A percentile compares a stretch with the other conserved stretches of the same genome.
These are phyloP conservation scores for Achaetomium macrosporum DNA, from an alignment of 2,329 filamentous ascomycete species.

Conservation along the genomic window DNA sequence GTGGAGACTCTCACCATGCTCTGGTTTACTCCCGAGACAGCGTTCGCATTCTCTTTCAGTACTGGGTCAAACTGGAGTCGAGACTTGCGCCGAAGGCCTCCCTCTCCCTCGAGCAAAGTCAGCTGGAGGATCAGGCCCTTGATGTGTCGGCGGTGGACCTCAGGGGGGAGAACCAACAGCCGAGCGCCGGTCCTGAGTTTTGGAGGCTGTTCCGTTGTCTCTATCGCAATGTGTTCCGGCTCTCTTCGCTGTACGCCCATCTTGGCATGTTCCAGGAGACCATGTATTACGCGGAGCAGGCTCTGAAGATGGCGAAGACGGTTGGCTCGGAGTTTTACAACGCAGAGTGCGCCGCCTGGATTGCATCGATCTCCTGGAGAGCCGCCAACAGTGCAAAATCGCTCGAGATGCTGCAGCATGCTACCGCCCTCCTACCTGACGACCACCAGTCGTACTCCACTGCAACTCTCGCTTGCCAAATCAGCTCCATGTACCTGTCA, in stretches of 20 bases:
- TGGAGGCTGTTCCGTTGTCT: slow-evolving; percentile 75
- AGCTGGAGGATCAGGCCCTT: slow-evolving; percentile 25
- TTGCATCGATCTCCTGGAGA: slow-evolving; percentile 49
- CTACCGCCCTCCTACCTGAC: slow-evolving; percentile 45
- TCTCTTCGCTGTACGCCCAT: slow-evolving; percentile 74
- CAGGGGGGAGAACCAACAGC: slow-evolving; percentile 22
- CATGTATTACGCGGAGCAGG: slow-evolving; percentile 80
- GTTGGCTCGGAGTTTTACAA: slow-evolving; percentile 56
- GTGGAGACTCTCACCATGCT: slow-evolving; percentile 53
- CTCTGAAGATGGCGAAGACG: slow-evolving; percentile 67
- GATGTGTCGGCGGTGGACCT: slow-evolving; percentile 26
- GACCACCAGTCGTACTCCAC: slow-evolving; percentile 40
- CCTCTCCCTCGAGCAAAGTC: slow-evolving; percentile 3
- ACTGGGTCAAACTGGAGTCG: slow-evolving; percentile 50
- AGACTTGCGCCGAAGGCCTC: slow-evolving; percentile 20
- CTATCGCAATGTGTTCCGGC: slow-evolving; percentile 63
- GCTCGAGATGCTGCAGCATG: slow-evolving; percentile 47
- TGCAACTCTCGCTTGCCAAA: slow-evolving; percentile 46
- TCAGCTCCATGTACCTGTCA: slow-evolving; percentile 51
- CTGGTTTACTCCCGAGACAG: slow-evolving; percentile 52
- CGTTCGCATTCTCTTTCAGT: slow-evolving; percentile 50
- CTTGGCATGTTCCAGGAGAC: slow-evolving; percentile 86
- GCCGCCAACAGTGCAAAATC: slow-evolving; percentile 57
- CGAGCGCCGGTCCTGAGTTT: slow-evolving; percentile 57
- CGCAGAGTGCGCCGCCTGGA: slow-evolving; percentile 49